Base-by-base conservation (phyloP, 2,329 filamentous ascomycete species). In the Penicillium olsonii region DNA sequence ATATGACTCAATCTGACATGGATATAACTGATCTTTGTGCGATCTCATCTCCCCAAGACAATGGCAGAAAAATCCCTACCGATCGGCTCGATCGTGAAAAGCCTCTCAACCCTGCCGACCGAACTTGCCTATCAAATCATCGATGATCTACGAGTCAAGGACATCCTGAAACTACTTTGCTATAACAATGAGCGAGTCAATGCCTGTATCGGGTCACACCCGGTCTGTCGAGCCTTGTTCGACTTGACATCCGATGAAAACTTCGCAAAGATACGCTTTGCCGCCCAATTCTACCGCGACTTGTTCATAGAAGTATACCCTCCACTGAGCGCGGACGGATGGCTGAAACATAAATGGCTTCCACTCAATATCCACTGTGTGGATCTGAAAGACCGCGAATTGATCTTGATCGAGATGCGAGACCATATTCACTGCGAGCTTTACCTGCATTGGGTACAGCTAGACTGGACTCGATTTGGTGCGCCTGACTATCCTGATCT, bases 81-180 rank as follows among this genome's bases (percentile, higher is more conserved):
- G 24, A 20, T 19, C 18, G 17, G 22, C 6, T 34, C 37, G 3
- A 44, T 51, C 9, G 40, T 49, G n/a, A 17, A 35, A 27, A 52
- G 31, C 29, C 24, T 59, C 6, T 31, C 37, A n/a, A 29, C 27
- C 5, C 33, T 59, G 15, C 60, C 61, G 5, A 29, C 37, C n/a
- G 59, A 63, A 14, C 37, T 63, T 7, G 50, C 56, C 2, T 48
- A 59, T 37, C 46, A 57, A 22, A 56, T 63, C 26, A 52, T 64
- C 40, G 42, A 56, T 34, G 60, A 64, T 33, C 37, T 62, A 14
- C 51, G 56, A 14, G 34, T 59, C 17, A 56, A 50, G 42, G 56
- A 59, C 26, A 41, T 60, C 22, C 46, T 62, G 14, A 50, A 48
- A 3, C 29, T 62, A 5, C 14, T 57, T 2, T 20, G 14, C n/a